Percentiles rank a stretch among this genome's conserved stretches.
phyloP scores from a whole-genome alignment of 495 filamentous ascomycete species.

The Parathielavia appendiculata region DNA sequence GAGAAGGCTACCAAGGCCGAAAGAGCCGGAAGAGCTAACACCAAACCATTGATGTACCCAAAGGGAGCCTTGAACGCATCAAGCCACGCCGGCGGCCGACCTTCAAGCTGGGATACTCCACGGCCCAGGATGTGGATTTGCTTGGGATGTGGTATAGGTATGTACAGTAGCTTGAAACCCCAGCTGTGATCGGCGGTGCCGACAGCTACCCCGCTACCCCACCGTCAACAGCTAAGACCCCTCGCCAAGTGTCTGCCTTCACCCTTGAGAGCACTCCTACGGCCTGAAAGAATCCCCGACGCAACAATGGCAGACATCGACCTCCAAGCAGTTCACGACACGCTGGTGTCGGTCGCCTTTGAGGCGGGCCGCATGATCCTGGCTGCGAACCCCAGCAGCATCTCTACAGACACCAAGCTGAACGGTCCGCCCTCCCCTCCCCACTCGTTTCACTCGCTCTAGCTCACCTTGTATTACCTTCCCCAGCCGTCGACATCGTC shows the following conservation, averaged over 20 bases:
- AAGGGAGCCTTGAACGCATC: no score
- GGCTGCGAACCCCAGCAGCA: slow-evolving; percentile 61
- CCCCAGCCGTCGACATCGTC: slow-evolving; percentile 44
- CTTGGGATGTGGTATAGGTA: no score
- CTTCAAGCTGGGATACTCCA: no score
- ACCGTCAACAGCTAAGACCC: background rate
- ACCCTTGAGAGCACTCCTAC: background rate
- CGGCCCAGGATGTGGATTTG: no score
- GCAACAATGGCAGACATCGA: slow-evolving; percentile 39
- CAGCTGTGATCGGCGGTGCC: background rate
- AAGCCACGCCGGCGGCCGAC: no score
- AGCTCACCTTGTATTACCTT: slow-evolving; percentile 1
- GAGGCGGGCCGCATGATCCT: slow-evolving; percentile 80
- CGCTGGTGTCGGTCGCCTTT: slow-evolving; percentile 65
- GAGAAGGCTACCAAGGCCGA: no score
- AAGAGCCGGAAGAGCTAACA: no score
- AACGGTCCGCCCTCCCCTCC: slow-evolving; percentile 56
- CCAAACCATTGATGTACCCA: no score
- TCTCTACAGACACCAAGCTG: slow-evolving; percentile 67
- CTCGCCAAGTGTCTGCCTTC: background rate
- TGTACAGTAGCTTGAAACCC: no score
- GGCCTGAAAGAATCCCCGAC: background rate
- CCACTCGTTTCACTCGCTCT: slow-evolving; percentile 14
- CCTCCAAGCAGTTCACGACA: slow-evolving; percentile 75
- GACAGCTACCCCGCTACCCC: background rate